Evolutionary conservation across 2,329 filamentous ascomycete genomes (phyloP), one percentile per base, ranked within the genome.

Genomic region (Venturia effusa): DNA sequence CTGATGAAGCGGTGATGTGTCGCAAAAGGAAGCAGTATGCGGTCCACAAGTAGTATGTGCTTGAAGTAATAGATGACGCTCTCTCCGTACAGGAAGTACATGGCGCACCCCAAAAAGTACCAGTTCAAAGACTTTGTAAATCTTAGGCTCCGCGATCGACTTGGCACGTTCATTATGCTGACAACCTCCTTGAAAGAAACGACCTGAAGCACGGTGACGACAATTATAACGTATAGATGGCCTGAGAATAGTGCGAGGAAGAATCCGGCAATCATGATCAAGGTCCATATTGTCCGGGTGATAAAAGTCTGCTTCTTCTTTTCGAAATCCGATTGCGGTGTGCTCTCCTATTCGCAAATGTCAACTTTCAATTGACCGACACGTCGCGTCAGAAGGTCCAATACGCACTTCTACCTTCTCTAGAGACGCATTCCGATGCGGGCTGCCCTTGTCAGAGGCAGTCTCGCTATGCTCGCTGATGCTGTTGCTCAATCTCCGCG

Each of bases 11-110:
- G 85, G 75, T 99, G 94, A 79, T 99, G 94, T 19, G 93, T 97
- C 63, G 94, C 92, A 74, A 99, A 86, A 10, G 94, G 94, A 65
- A 97, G 81, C 66, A 99, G 81, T 57, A 97, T 89, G 76, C 89
- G 90, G 77, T 99, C 94, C 57, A 99, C 92, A 65, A 99, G 80
- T 54, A 99, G 87, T 69, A 99, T 93, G 74, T 99, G 94, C 83
- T 99, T 99, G 79, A 99, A 99, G 79, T 99, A 99, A 80, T 99
- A 99, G 72, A 99, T 96, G 72, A 99, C 93, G 71, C 91, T 97
- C 79, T 99, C 94, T 73, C 94, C 94, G 74, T 99, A 99, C 61
- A 99, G 82, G 71, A 96, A 99, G 81, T 99, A 99, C 93, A 99
- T 97, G 69, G 93, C 96, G 32, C 90, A 91, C n/a, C 92, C 94